Evolutionary conservation across 1,139 yeast genomes (phyloP).

Genomic region (Geotrichum aggregatum): DNA sequence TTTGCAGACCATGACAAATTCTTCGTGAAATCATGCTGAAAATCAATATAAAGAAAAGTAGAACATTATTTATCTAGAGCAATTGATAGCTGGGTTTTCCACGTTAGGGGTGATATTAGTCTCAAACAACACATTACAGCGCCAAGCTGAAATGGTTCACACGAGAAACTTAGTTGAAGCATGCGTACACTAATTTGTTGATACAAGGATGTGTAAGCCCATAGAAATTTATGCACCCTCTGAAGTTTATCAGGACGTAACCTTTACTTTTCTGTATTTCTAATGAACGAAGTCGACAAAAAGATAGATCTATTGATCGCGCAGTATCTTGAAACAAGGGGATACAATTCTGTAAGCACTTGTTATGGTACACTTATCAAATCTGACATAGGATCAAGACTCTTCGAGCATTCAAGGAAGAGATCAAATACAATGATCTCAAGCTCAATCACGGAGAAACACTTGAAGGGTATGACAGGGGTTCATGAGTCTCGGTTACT

Average conservation of each 20-base stretch:
- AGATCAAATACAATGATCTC: slow-evolving; percentile 2
- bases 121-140: too few relatives aligned
- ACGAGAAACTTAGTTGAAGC: too few relatives aligned
- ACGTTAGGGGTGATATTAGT: too few relatives aligned
- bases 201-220: too few relatives aligned
- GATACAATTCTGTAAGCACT: slow-evolving; percentile 13
- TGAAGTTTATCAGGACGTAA: too few relatives aligned
- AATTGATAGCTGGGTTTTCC: not conserved
- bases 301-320: slow-evolving; percentile 19
- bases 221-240: not conserved
- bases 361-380: not conserved
- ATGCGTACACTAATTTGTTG: too few relatives aligned
- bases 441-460: slow-evolving; percentile 2
- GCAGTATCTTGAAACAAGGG: slow-evolving; percentile 16
- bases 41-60: not conserved
- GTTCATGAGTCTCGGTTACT: not conserved
- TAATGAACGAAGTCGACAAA: slow-evolving; percentile 1
- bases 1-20: slow-evolving; percentile 19
- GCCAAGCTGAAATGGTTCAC: too few relatives aligned
- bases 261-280: not conserved
- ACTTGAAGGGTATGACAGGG: slow-evolving; percentile 14
- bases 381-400: slow-evolving; percentile 4
- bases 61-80: not conserved
- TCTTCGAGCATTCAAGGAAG: slow-evolving; percentile 12
- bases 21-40: not conserved